Percentiles rank a stretch among this genome's conserved stretches.
phyloP scores from a whole-genome alignment of 306 rosid species.

The Prunus kanzakura region DNA sequence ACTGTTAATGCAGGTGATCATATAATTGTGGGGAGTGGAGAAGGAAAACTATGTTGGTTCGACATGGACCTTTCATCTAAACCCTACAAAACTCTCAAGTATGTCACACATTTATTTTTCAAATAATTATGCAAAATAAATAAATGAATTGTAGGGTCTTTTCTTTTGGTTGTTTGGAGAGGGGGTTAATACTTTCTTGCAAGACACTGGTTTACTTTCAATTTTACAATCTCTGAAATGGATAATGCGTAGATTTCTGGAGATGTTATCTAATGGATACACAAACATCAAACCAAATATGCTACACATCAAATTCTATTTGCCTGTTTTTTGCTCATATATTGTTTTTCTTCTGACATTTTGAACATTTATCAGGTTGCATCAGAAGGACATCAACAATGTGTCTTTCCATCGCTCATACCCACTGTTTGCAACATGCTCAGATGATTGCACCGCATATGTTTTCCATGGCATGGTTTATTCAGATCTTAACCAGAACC shows the following conservation, averaged over 20 bases:
- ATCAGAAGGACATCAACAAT: constrained; percentile 78
- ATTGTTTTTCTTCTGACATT: constrained; percentile 13
- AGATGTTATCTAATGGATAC: background rate
- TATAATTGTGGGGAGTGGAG: constrained; percentile 93
- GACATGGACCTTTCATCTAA: constrained; percentile 95
- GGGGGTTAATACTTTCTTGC: background rate
- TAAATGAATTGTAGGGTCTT: background rate
- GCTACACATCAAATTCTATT: background rate
- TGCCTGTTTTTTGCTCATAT: background rate
- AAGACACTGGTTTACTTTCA: background rate
- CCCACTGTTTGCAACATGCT: constrained; percentile 86
- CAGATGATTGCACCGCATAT: constrained; percentile 84
- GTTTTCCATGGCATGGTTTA: constrained; percentile 95
- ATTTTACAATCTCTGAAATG: background rate
- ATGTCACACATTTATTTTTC: constrained; percentile 20
- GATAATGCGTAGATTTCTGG: background rate
- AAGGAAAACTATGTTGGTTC: constrained; percentile 95
- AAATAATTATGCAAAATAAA: background rate
- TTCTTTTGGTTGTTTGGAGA: background rate
- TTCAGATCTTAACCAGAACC: constrained; percentile 86
- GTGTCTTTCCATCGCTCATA: constrained; percentile 75
- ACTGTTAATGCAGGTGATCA: constrained; percentile 70
- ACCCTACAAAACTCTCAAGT: constrained; percentile 73
- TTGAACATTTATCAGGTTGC: constrained; percentile 57
- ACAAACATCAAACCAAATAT: background rate